Percentiles rank a stretch among this genome's conserved stretches.
Evolutionary conservation across 1,284 basidiomycete genomes (phyloP).

Genomic region (Leccinum laetum): DNA sequence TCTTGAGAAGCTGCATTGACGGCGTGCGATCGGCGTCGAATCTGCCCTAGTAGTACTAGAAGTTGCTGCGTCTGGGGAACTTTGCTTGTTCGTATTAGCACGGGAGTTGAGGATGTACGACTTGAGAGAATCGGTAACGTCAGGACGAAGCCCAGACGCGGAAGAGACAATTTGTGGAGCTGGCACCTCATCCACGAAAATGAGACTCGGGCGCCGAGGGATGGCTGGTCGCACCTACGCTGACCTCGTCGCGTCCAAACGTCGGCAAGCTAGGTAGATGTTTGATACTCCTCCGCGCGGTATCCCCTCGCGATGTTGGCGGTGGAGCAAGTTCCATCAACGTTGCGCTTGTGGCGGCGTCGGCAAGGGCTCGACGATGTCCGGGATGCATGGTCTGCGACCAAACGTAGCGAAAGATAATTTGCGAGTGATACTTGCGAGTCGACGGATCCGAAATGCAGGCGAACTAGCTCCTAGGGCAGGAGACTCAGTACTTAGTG

Average conservation of each 20-base stretch:
- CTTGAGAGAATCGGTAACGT: slow-evolving; percentile 4
- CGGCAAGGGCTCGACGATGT: slow-evolving; percentile 17
- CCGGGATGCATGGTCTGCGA: background rate
- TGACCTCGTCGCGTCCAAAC: slow-evolving; percentile 10
- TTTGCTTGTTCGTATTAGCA: slow-evolving; percentile 6
- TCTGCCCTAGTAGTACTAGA: background rate
- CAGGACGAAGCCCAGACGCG: slow-evolving; percentile 4
- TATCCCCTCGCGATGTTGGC: slow-evolving; percentile 13
- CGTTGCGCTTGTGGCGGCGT: slow-evolving; percentile 15
- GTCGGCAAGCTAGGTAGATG: slow-evolving; percentile 25
- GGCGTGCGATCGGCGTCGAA: slow-evolving; percentile 1
- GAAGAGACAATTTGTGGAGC: background rate
- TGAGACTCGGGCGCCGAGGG: slow-evolving; percentile 22
- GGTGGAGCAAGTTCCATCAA: slow-evolving; percentile 21
- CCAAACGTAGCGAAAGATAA: slow-evolving; percentile 29
- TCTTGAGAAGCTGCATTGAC: slow-evolving; percentile 13
- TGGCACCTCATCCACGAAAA: slow-evolving; percentile 1
- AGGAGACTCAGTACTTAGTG: slow-evolving; percentile 15
- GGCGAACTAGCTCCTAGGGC: slow-evolving; percentile 13
- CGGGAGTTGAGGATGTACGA: slow-evolving; percentile 22
- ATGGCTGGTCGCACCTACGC: background rate
- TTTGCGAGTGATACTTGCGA: slow-evolving; percentile 30
- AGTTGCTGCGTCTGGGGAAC: background rate
- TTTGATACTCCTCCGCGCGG: slow-evolving; percentile 14
- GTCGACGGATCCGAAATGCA: slow-evolving; percentile 18